Conservation (phyloP, 2,329 filamentous ascomycete species). For the Fonsecaea erecta region DNA sequence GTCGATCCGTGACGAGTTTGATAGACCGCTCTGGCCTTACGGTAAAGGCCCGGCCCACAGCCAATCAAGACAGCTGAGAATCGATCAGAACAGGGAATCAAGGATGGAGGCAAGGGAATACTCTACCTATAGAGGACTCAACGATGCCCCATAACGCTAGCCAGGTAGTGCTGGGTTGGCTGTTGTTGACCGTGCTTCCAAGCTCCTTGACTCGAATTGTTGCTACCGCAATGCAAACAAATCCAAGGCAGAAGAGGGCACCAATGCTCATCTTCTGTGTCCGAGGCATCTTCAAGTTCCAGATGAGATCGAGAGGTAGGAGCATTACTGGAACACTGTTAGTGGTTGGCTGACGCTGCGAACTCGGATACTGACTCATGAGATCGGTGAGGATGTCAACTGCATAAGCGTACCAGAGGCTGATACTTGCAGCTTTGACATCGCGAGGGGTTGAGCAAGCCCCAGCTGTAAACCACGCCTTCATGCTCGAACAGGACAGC, state of each 20-base stretch:
- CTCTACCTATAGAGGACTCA: conserved; percentile 8
- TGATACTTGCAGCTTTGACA: conserved; percentile 15
- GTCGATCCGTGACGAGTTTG: conserved; percentile 8
- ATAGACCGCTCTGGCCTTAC: conserved; percentile 5
- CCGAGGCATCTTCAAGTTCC: neutral
- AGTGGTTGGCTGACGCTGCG: neutral
- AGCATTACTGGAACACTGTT: conserved; percentile 3
- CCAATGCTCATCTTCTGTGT: conserved; percentile 6
- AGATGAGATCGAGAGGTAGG: conserved; percentile 7
- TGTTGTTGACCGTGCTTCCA: conserved; percentile 11
- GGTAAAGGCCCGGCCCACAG: conserved; percentile 8
- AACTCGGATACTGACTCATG: conserved; percentile 2
- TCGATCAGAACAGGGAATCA: neutral
- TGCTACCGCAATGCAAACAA: conserved; percentile 8
- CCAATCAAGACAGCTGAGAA: conserved; percentile 6
- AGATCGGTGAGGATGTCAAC: conserved; percentile 12
- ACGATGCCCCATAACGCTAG: conserved; percentile 11
- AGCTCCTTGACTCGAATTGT: conserved; percentile 14
- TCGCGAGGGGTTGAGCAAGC: conserved; percentile 11
- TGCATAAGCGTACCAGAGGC: conserved; percentile 12
- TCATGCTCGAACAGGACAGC: conserved; percentile 14
- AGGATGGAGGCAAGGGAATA: neutral
- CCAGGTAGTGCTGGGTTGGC: conserved; percentile 9
- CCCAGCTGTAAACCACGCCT: conserved; percentile 7
- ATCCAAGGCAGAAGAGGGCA: conserved; percentile 9